These are phyloP conservation scores for Exophiala phaeomuriformis DNA, from an alignment of 2,329 filamentous ascomycete genomes.

Conservation along the genomic window DNA sequence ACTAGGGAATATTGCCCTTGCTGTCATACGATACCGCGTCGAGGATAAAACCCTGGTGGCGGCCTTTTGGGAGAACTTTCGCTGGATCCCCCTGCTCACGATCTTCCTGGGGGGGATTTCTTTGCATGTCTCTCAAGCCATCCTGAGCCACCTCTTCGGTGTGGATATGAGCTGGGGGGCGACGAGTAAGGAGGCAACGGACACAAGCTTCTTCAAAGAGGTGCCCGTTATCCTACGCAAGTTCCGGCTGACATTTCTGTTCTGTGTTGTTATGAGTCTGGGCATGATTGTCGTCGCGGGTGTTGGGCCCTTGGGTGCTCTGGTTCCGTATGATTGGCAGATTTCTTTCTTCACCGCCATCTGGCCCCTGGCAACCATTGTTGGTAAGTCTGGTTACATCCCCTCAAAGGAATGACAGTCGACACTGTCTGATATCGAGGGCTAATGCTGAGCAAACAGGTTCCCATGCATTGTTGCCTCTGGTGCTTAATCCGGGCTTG, in stretches of 20 bases:
- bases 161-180: slow-evolving; percentile 82
- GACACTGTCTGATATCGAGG: neutral
- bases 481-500: slow-evolving; percentile 30
- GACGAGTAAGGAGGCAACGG: slow-evolving; percentile 64
- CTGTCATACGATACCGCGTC: slow-evolving; percentile 56
- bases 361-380: slow-evolving; percentile 48
- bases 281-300: slow-evolving; percentile 46
- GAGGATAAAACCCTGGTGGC: slow-evolving; percentile 47
- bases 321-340: slow-evolving; percentile 47
- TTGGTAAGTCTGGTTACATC: slow-evolving; percentile 32
- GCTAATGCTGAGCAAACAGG: slow-evolving; percentile 27
- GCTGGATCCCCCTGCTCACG: slow-evolving; percentile 56
- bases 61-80: slow-evolving; percentile 51
- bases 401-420: neutral
- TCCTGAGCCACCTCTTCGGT: slow-evolving; percentile 76
- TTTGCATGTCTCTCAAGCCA: slow-evolving; percentile 71
- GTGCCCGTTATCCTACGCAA: slow-evolving; percentile 69
- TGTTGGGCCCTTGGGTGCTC: slow-evolving; percentile 28
- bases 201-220: slow-evolving; percentile 78
- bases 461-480: slow-evolving; percentile 27
- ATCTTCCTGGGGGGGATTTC: slow-evolving; percentile 78
- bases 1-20: slow-evolving; percentile 55
- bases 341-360: slow-evolving; percentile 55
- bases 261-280: slow-evolving; percentile 40
- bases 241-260: slow-evolving; percentile 57